Conservation (phyloP, 352 stramenopile genomes). For the Blastocystis sp. region DNA sequence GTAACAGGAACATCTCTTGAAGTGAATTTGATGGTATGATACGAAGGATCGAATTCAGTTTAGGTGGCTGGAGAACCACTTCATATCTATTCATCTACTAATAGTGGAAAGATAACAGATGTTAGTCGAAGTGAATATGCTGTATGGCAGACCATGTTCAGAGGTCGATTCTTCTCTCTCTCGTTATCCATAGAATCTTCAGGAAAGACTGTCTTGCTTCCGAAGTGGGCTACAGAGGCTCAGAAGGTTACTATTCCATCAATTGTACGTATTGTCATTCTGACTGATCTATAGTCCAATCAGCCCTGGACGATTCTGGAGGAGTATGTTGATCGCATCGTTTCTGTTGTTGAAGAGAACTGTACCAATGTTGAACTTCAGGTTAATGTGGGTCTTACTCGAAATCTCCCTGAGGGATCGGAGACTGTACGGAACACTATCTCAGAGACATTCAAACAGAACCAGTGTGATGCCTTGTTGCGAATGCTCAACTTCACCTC, state of each 20-base stretch:
- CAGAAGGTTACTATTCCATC: slow-evolving; percentile 28
- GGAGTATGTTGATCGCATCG: slow-evolving; percentile 27
- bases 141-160: slow-evolving; percentile 34
- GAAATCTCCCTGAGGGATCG: slow-evolving; percentile 7
- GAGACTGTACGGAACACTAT: background rate
- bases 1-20: slow-evolving; percentile 7
- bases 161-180: background rate
- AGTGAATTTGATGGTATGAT: slow-evolving; percentile 16
- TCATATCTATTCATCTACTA: slow-evolving; percentile 13
- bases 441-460: background rate
- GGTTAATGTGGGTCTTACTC: background rate
- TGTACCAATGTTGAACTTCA: background rate
- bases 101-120: background rate
- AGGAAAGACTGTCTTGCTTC: slow-evolving; percentile 27
- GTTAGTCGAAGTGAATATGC: slow-evolving; percentile 3
- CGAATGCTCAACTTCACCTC: background rate
- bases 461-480: background rate
- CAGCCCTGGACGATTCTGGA: slow-evolving; percentile 42
- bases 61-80: slow-evolving; percentile 34
- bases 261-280: background rate
- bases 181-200: background rate
- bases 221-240: slow-evolving; percentile 32
- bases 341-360: background rate
- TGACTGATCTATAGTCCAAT: background rate
- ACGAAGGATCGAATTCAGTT: background rate